Base-by-base conservation (phyloP, 768 basidiomycete species). In the Lactifluus rugatus region DNA sequence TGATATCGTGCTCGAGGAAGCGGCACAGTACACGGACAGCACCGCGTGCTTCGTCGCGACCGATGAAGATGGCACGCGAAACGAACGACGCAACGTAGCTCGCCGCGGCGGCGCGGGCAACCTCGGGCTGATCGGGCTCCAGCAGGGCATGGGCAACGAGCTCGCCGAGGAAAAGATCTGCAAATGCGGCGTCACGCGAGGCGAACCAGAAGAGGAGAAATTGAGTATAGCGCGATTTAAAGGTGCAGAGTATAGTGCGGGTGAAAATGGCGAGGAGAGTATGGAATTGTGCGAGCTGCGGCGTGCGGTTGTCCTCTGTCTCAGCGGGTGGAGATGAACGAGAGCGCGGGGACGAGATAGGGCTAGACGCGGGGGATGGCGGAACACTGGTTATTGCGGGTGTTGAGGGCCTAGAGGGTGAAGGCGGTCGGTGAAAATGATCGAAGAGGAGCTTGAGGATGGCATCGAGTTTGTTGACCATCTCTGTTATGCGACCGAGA, bases 131-230 rank as follows among this genome's bases (percentile, higher is more conserved):
- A 23, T 74, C 73, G 19, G 72, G 66, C 48, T 66, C 69, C 48
- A 94, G 81, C 4, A 99, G 74, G 0, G 94, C 92, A 59, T 90
- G 87, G 8, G 89, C 89, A 44, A 97, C 85, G n/a, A 99, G 86
- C 67, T 93, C 82, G 37, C 95, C 95, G 60, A 90, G 89, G 69
- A 99, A 97, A 54, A 92, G 79, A 69, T 99, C 95, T 46, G 87
- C 81, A 65, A 93, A 96, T 60, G 90, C 84, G 2, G 87, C 76
- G 64, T 93, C 85, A 52, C 95, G 84, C 0, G 95, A 97, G 21
- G 93, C 80, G 67, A 86, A 92, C 84, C 92, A 96, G 76, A 99
- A 99, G 47, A 98, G 67, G 60, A 99, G 81, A 73, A 99, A 99
- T 66, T 98, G 96, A 14, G 93, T 93, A 70, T 98, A 96, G 39